Base-by-base conservation (phyloP, 140 eudicot species). In the Anethum foeniculum region DNA sequence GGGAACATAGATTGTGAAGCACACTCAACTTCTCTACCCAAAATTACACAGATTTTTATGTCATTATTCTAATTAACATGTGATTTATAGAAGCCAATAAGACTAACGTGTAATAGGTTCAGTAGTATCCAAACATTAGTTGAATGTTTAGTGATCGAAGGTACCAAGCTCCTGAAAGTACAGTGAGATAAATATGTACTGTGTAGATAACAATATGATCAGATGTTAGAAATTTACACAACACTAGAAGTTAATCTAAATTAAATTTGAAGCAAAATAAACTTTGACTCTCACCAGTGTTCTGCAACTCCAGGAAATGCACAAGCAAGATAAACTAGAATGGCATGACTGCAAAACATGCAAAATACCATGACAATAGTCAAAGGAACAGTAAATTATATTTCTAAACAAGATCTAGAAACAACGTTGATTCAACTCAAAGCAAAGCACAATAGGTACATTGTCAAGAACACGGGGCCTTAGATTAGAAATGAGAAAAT, bases 291-390 rank as follows among this genome's bases (percentile, higher is more conserved):
- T 86, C 81, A 93, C 98, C 97, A 93, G 83, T 93, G 92, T 82
- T 85, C 91, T 56, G 95, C 93, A 71, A 92, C 90, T 81, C 87
- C 84, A 12, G 95, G 91, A 56, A 83, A 92, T 76, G 86, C 87
- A 64, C 74, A 72, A 39, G 91, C 84, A 72, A 92, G 86, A 86
- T 91, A 91, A 76, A 86, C 87, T 68, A 90, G 89, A 74, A 91
- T 91, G n/a, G 97, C 88, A 71, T 91, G 97, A 75, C 97, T 91
- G 90, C 88, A 87, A 80, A 79, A 32, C 76, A 82, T 43, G 56
- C 39, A 41, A 79, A 84, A 84, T 47, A 69, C 75, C 41, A 19
- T 23, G 1, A n/a, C 51, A 60, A 69, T 19, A 60, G 54, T 38
- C 67, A 38, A 15, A 56, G 68, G 34, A 60, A 58, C 11, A 4